Conservation (phyloP, 352 stramenopile genomes). For the Globisporangium splendens region DNA sequence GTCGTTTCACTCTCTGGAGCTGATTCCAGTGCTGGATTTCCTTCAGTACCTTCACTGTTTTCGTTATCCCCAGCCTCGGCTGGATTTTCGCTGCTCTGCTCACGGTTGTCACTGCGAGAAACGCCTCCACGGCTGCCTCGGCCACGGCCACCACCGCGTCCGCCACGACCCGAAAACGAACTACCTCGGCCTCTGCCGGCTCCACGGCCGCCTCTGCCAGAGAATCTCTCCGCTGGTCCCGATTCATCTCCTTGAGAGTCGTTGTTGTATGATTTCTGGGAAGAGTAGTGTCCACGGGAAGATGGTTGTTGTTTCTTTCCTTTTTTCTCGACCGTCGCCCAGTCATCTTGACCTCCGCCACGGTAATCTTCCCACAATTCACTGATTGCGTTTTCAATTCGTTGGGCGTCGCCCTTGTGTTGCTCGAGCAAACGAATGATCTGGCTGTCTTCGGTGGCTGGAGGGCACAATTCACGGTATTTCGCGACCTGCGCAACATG, state of each 20-base stretch:
- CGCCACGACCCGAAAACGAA: constrained; percentile 32
- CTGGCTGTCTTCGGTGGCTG: constrained; percentile 70
- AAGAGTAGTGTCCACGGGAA: constrained; percentile 14
- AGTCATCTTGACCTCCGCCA: constrained; percentile 56
- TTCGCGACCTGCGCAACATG: constrained; percentile 48
- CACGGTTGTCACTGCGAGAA: constrained; percentile 21
- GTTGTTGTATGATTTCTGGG: constrained; percentile 38
- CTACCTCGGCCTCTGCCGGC: constrained; percentile 49
- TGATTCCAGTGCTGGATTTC: constrained; percentile 1
- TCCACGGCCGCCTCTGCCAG: constrained; percentile 28
- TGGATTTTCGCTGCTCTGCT: constrained; percentile 30
- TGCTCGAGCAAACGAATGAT: constrained; percentile 67
- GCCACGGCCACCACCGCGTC: constrained; percentile 40
- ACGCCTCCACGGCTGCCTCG: constrained; percentile 34
- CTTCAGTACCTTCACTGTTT: constrained; percentile 19
- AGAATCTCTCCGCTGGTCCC: constrained; percentile 28
- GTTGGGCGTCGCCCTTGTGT: constrained; percentile 68
- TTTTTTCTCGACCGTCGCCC: constrained; percentile 81
- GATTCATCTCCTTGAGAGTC: constrained; percentile 28
- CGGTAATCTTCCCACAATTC: constrained; percentile 84
- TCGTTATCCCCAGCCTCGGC: constrained; percentile 48
- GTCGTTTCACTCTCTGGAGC: constrained; percentile 13
- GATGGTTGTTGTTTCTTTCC: constrained; percentile 46
- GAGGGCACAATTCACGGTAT: constrained; percentile 78
- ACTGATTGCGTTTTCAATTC: constrained; percentile 72